Base-by-base conservation (phyloP, 495 filamentous ascomycete genomes). In the Aspergillus leporis region DNA sequence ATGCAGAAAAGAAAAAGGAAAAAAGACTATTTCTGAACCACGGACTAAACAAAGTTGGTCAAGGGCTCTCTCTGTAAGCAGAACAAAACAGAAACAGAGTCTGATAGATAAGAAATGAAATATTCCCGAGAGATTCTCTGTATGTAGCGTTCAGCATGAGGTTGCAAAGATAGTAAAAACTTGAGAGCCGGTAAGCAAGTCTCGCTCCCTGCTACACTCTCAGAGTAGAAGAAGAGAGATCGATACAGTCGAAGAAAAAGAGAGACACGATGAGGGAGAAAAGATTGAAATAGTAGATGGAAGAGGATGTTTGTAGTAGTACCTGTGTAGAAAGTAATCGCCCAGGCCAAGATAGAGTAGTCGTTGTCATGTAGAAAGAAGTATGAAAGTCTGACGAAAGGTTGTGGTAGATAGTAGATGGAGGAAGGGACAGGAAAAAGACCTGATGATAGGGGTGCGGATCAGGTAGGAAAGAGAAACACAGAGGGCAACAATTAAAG, bases 341-440 rank as follows among this genome's bases (percentile, higher is more conserved):
- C 7, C 13, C 21, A 21, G 12, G 21, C 43, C 4, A 47, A 23
- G 19, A 47, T 47, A 19, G 19, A 47, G 21, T 21, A 1, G 21
- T 47, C 23, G 19, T 47, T 47, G 38, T 41, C 38, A 41, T 54
- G 59, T 56, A 62, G 55, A 43, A 19, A 21, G 56, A 62, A 67
- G 61, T 62, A 65, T 63, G 65, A 65, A 58, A 49, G 53, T 60
- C 52, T 61, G 56, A 69, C 52, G 46, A 48, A 40, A 58, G 23
- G 18, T 34, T 8, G 36, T 21, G 19, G 40, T 19, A 13, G 49
- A 54, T 30, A 51, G 32, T 47, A 43, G 34, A 36, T 18, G 56
- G 55, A 51, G 51, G 51, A 49, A 36, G 31, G 49, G 34, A 49
- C 14, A 22, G 60, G 40, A 34, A 23, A 23, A 18, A 47, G 51